Evolutionary conservation across 2,329 filamentous ascomycete species (phyloP), one percentile per base, ranked within the genome.

Genomic region (Pyricularia grisea): DNA sequence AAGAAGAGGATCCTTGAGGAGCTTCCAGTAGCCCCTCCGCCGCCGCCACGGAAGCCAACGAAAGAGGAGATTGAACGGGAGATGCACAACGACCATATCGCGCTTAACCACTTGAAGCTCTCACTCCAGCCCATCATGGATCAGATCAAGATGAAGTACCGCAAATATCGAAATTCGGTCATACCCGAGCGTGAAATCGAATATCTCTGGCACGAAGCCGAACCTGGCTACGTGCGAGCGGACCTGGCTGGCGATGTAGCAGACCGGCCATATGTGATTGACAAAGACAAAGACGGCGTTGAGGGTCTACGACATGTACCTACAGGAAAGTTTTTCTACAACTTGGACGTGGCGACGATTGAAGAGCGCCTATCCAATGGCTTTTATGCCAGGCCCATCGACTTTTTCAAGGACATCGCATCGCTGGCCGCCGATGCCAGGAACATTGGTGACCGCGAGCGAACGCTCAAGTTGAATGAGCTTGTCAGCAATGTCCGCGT

Each of bases 291-390:
- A 71, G 87, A 95, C 72, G 94, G 91, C 10, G 88, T 91, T 12
- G 84, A 88, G 60, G 93, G 94, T 20, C 82, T 99, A 64, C 83
- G 88, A 58, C 92, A 98, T 72, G 88, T 87, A 5, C 85, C 85
- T 1, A 92, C 88, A 1, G 88, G 88, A 69, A 97, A 95, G 77
- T 95, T 94, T 78, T 98, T 90, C 78, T 98, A 97, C 82, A 99
- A 99, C 73, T 83, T 99, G 65, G 94, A 98, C 76, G 92, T 94
- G 12, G 90, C 90, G 3, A 94, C 91, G 0, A 97, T 99, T 68
- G 95, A 99, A 80, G 93, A 97, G 77, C 90, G 95, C n/a, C 83
- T 99, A 42, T 96, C 93, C 4, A 98, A 99, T 77, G 95, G 95
- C 5, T 99, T 93, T 79, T 99, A 99, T 79, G 92, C 93, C 73